Conservation (phyloP, 1,284 basidiomycete species). For the Puccinia sorghi region DNA sequence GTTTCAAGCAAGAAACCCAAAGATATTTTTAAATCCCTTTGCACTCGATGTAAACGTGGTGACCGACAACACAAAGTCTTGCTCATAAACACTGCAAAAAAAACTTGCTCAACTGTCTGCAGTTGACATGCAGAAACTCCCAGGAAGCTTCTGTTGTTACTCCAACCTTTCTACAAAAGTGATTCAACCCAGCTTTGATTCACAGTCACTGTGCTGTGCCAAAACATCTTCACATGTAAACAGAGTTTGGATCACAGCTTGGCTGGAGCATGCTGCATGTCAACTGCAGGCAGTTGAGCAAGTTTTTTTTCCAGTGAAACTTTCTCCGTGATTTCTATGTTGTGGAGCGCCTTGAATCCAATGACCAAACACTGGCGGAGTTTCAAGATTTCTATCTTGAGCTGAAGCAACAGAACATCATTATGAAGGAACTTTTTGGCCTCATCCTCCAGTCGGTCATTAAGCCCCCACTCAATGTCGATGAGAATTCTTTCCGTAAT, state of each 20-base stretch:
- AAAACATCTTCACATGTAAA: too few species aligned
- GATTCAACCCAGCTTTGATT: too few species aligned
- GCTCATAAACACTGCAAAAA: too few species aligned
- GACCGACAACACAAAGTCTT: neutral
- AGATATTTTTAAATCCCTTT: neutral
- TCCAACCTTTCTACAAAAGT: too few species aligned
- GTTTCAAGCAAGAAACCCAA: neutral
- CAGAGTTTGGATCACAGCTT: too few species aligned
- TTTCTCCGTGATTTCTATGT: neutral
- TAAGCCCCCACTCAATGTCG: neutral
- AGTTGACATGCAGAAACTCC: too few species aligned
- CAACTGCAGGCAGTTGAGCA: too few species aligned
- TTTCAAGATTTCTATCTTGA: neutral
- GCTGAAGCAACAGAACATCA: neutral
- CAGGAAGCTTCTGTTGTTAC: too few species aligned
- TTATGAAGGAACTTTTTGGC: neutral
- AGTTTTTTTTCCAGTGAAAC: too few species aligned
- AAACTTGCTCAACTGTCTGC: too few species aligned
- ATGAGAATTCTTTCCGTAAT: neutral
- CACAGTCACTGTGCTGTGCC: too few species aligned
- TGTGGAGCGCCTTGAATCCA: neutral
- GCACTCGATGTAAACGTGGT: neutral
- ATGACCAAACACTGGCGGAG: neutral
- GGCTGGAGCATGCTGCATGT: too few species aligned
- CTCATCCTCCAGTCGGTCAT: neutral